Evolutionary conservation across 2,329 filamentous ascomycete species (phyloP).

Genomic region (Talaromyces islandicus): DNA sequence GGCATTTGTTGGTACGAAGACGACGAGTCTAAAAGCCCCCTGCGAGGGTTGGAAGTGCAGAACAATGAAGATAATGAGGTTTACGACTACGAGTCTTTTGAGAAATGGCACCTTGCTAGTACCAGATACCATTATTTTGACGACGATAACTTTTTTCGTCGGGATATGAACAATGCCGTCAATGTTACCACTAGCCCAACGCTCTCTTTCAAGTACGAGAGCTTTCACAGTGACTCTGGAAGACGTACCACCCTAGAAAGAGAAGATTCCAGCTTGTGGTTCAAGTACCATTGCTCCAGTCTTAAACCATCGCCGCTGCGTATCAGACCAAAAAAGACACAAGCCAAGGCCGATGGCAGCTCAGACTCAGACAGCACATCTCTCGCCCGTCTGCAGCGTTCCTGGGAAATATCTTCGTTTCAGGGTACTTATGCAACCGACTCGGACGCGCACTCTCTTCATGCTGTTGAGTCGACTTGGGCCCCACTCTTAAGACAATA

Average conservation of each 20-base stretch:
- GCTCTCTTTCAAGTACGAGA: not conserved
- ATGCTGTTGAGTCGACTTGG: slow-evolving; percentile 1
- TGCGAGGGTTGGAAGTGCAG: not conserved
- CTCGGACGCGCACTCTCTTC: slow-evolving; percentile 2
- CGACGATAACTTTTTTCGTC: not conserved
- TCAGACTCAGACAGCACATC: slow-evolving; percentile 4
- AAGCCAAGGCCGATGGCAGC: not conserved
- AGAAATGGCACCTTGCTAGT: not conserved
- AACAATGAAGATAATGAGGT: not conserved
- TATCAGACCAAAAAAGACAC: slow-evolving; percentile 1
- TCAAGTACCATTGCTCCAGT: slow-evolving; percentile 4
- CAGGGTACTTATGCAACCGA: not conserved
- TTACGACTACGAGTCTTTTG: not conserved
- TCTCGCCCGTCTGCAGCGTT: not conserved
- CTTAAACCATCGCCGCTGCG: slow-evolving; percentile 2
- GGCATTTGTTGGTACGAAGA: not conserved
- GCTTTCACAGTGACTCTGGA: not conserved
- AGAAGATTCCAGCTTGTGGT: not conserved
- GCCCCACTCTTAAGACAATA: not conserved
- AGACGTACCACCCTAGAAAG: not conserved
- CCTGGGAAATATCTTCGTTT: slow-evolving; percentile 2
- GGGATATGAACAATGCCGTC: not conserved
- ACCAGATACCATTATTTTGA: not conserved
- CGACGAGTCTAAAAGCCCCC: not conserved
- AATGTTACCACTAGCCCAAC: not conserved